Evolutionary conservation across 2,329 filamentous ascomycete genomes (phyloP), one percentile per base, ranked within the genome.

Genomic region (Bertia moriformis): DNA sequence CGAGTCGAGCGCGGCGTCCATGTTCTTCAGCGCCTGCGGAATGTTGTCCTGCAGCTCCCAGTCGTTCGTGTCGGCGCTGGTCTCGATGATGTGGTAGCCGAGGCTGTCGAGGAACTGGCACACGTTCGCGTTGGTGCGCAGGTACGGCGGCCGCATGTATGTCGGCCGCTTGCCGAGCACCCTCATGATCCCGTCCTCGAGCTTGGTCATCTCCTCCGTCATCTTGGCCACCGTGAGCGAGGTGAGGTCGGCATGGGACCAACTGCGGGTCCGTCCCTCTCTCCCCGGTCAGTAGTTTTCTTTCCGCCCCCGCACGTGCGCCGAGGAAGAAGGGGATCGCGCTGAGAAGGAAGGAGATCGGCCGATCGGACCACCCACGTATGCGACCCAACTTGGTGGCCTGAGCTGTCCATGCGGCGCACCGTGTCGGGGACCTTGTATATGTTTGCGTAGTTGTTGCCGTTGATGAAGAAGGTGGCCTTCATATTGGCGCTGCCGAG

Each of bases 141-240:
- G 51, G 47, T 66, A 70, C 1, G 67, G 67, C 7, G 67, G 63
- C 3, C 67, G 62, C 63, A 70, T 67, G 47, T 71, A 70, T 4
- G 64, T 67, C 2, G 67, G 66, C 39, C 65, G 63, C 29, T 54
- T 55, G 24, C 66, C 66, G 22, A 71, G 46, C 38, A 69, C 61
- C 42, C 62, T 63, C 15, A 53, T 50, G 20, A 70, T 43, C 0
- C 63, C 66, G 18, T 57, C 59, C 48, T 71, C 66, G 18, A 64
- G 60, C 45, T 61, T 61, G 19, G 57, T 47, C 48, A 69, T 59
- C 44, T 71, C 58, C 3, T 53, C 49, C 14, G 45, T 54, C 19
- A 63, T 58, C 38, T 58, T 55, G 1, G 45, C 43, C 2, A 50
- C 47, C 2, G 53, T 53, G 12, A 68, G 49, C 27, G 53, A 54